A percentile compares a stretch with the other conserved stretches of the same genome.
Conservation (phyloP, 148 eudicot genomes). For the Arctostaphylos glauca region DNA sequence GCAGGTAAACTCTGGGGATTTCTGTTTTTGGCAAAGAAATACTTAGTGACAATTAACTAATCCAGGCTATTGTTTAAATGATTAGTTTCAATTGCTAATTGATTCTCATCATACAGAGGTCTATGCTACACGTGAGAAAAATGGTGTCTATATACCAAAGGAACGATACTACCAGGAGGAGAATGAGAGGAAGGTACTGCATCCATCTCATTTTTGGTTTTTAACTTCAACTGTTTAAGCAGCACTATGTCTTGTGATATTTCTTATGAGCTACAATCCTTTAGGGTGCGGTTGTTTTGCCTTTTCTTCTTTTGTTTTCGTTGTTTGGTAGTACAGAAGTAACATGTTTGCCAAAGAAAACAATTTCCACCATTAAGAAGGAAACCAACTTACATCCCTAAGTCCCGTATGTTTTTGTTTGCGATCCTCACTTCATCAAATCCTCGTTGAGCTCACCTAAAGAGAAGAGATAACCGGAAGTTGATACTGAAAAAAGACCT, state of each 20-base stretch:
- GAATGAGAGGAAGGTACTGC: slow-evolving; percentile 65
- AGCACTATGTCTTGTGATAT: neutral
- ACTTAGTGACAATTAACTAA: neutral
- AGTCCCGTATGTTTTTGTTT: too few relatives aligned
- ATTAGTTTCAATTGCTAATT: neutral
- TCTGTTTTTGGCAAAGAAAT: neutral
- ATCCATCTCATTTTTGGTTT: neutral
- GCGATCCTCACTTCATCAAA: too few relatives aligned
- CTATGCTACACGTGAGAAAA: slow-evolving; percentile 81
- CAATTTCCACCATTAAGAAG: too few relatives aligned
- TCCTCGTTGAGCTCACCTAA: too few relatives aligned
- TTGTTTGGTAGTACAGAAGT: too few relatives aligned
- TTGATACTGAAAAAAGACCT: too few relatives aligned
- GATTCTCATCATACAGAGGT: slow-evolving; percentile 46
- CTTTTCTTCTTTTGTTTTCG: neutral
- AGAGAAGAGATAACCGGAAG: too few relatives aligned
- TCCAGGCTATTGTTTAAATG: neutral
- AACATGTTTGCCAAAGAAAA: too few relatives aligned
- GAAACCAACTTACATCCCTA: too few relatives aligned
- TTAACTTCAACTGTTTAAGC: neutral
- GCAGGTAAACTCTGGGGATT: slow-evolving; percentile 42
- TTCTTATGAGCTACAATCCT: neutral
- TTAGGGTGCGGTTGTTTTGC: too few relatives aligned
- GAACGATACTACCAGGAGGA: slow-evolving; percentile 89
- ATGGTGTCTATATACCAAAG: slow-evolving; percentile 82